Conservation (phyloP, 805 yeast genomes). For the Pichia ethanolica region DNA sequence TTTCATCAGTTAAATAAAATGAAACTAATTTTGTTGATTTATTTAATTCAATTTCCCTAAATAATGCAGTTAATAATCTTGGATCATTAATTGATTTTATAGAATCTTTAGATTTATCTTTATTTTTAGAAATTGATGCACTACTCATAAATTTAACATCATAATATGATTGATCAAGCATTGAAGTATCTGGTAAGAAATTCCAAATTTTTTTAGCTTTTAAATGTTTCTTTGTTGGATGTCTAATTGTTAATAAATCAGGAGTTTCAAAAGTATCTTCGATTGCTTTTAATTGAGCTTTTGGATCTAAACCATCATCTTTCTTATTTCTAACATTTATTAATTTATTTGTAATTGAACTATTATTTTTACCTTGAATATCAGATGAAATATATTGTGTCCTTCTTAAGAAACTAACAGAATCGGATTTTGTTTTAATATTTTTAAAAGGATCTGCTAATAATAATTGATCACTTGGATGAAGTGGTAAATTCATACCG, state of each 20-base stretch:
- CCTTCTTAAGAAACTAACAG: conserved; percentile 68
- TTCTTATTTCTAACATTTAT: conserved; percentile 16
- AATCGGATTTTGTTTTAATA: conserved; percentile 30
- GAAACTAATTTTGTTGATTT: conserved; percentile 72
- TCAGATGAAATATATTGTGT: conserved; percentile 85
- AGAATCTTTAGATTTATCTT: conserved; percentile 25
- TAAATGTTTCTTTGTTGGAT: conserved; percentile 70
- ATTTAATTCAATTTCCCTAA: conserved; percentile 62
- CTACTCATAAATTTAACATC: conserved; percentile 56
- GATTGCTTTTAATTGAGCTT: conserved; percentile 56
- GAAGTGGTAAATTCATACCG: conserved; percentile 37
- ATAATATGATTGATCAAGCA: conserved; percentile 71
- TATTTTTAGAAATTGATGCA: conserved; percentile 39
- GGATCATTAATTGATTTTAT: conserved; percentile 28
- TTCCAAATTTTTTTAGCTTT: conserved; percentile 75
- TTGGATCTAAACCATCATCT: conserved; percentile 44
- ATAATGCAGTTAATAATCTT: conserved; percentile 51
- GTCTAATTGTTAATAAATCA: conserved; percentile 39
- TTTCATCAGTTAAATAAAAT: conserved; percentile 43
- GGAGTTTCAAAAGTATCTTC: conserved; percentile 69
- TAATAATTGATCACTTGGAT: conserved; percentile 69
- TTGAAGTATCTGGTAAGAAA: conserved; percentile 83
- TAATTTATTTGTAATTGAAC: conserved; percentile 17
- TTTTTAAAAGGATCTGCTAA: conserved; percentile 71
- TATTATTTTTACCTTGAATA: conserved; percentile 15